These are phyloP conservation scores for Fraxinus latifolia DNA, from an alignment of 305 asterid species.

Conservation along the genomic window DNA sequence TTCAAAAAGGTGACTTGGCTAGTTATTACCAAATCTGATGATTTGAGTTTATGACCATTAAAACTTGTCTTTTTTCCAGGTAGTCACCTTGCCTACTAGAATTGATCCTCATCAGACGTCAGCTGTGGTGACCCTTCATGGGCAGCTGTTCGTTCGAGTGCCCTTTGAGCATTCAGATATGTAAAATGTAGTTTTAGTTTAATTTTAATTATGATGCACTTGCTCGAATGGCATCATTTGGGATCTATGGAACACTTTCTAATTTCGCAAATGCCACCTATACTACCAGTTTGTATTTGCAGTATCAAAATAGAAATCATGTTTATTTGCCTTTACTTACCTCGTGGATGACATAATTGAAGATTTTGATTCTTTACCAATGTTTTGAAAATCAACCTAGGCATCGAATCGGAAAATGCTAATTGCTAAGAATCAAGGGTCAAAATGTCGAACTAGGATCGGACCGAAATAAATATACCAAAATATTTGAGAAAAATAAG, in stretches of 20 bases:
- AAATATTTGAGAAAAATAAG: not conserved
- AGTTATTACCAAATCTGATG: not conserved
- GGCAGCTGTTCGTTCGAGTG: slow-evolving; percentile 90
- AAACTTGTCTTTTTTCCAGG: slow-evolving; percentile 41
- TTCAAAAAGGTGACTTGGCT: slow-evolving; percentile 66
- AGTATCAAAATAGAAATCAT: not conserved
- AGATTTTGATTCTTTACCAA: not conserved
- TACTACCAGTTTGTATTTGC: not conserved
- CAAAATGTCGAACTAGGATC: not conserved
- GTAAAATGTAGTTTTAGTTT: slow-evolving; percentile 23
- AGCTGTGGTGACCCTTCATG: slow-evolving; percentile 88
- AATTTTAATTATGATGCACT: not conserved
- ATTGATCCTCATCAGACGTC: slow-evolving; percentile 95
- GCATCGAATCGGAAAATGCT: not conserved
- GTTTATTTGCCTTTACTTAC: not conserved
- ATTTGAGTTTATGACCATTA: not conserved
- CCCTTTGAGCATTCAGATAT: slow-evolving; percentile 70
- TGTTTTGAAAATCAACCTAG: not conserved
- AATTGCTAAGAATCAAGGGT: not conserved
- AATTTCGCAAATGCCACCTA: not conserved
- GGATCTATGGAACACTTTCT: not conserved
- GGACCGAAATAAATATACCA: not conserved
- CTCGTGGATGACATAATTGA: not conserved
- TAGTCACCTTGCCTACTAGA: slow-evolving; percentile 78
- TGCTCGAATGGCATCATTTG: slow-evolving; percentile 3